phyloP scores from a whole-genome alignment of 1,284 basidiomycete species.

The Fereydounia khargensis region DNA sequence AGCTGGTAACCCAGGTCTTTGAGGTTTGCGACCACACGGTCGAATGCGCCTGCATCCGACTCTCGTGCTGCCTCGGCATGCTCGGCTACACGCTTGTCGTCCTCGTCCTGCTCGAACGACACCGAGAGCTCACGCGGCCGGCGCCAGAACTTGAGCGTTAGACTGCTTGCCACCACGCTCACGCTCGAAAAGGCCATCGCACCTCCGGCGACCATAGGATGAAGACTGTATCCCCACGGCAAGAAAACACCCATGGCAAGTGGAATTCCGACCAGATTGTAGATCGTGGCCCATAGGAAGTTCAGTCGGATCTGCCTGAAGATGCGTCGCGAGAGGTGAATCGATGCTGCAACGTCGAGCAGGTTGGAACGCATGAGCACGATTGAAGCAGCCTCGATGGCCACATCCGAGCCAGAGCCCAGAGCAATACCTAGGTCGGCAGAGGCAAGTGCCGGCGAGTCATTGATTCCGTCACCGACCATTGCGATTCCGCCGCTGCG shows the following conservation, averaged over 20 bases:
- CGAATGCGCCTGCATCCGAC: slow-evolving; percentile 20
- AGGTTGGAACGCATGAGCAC: slow-evolving; percentile 95
- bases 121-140: slow-evolving; percentile 32
- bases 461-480: slow-evolving; percentile 99
- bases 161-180: slow-evolving; percentile 85
- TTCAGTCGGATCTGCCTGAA: slow-evolving; percentile 80
- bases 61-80: background rate
- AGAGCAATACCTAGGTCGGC: slow-evolving; percentile 94
- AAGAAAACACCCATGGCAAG: slow-evolving; percentile 96
- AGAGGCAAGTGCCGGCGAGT: slow-evolving; percentile 91
- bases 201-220: slow-evolving; percentile 95
- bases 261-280: slow-evolving; percentile 93
- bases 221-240: slow-evolving; percentile 86
- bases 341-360: slow-evolving; percentile 91
- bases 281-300: slow-evolving; percentile 60
- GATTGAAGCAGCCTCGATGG: slow-evolving; percentile 95
- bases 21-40: slow-evolving; percentile 22
- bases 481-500: slow-evolving; percentile 56
- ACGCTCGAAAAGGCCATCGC: slow-evolving; percentile 98
- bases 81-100: background rate
- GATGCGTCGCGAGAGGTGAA: slow-evolving; percentile 84
- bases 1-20: slow-evolving; percentile 30
- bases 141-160: slow-evolving; percentile 69
- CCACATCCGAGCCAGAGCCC: slow-evolving; percentile 90
- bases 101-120: background rate